Evolutionary conservation across 2,329 filamentous ascomycete species (phyloP).

Genomic region (Chaetomium sp.): DNA sequence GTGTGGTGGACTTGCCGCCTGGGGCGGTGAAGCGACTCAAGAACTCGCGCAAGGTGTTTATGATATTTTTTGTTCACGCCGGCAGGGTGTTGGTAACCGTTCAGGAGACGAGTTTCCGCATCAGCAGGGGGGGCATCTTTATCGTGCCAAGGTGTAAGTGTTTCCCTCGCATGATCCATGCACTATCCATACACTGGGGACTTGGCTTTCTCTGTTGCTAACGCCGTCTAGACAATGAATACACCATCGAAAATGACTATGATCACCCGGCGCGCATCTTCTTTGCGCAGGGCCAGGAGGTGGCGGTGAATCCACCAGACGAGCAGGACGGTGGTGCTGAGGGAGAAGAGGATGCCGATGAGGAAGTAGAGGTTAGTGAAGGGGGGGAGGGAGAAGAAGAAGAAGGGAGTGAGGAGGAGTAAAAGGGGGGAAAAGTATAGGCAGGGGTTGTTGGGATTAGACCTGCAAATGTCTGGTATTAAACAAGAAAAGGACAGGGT

Average conservation of each 20-base stretch:
- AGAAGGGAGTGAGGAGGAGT: slow-evolving; percentile 9
- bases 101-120: slow-evolving; percentile 68
- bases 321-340: slow-evolving; percentile 5
- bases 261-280: slow-evolving; percentile 71
- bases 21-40: slow-evolving; percentile 80
- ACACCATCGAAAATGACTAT: slow-evolving; percentile 80
- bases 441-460: not conserved
- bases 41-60: slow-evolving; percentile 92
- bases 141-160: slow-evolving; percentile 87
- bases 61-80: slow-evolving; percentile 86
- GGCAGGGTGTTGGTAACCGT: slow-evolving; percentile 78
- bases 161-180: not conserved
- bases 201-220: not conserved
- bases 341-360: slow-evolving; percentile 9
- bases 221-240: slow-evolving; percentile 68
- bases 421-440: not conserved
- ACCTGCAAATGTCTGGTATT: not conserved
- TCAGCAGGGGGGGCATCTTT: slow-evolving; percentile 83
- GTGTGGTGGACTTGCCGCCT: slow-evolving; percentile 81
- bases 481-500: too few species aligned
- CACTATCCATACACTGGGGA: not conserved
- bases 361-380: slow-evolving; percentile 11
- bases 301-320: slow-evolving; percentile 19
- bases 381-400: slow-evolving; percentile 8
- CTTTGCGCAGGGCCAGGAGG: slow-evolving; percentile 81